Evolutionary conservation across 768 basidiomycete species (phyloP), one percentile per base, ranked within the genome.

Genomic region (Pleurotus cornucopiae): DNA sequence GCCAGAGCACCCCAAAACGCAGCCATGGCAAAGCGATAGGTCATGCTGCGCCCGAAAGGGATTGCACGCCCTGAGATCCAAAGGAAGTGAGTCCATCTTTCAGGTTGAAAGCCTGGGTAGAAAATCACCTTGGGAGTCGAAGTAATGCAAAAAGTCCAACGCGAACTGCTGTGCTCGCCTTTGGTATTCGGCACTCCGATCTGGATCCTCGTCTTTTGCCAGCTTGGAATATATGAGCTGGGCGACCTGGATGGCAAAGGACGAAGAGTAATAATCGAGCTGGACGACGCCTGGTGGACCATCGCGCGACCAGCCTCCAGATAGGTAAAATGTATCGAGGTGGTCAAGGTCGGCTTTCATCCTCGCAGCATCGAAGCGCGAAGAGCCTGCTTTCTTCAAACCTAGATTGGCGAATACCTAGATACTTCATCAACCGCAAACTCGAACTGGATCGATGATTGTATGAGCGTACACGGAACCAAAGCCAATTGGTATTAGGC

Each of bases 401-500:
- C 87, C 88, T 5, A 89, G 78, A 64, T 90, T 91, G 14, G 88
- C 83, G 62, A 89, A 89, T 0, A 88, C 84, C 84, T 87, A 49
- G 46, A 13, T 26, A 38, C 30, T 58, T 4, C 6, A 55, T 49
- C 30, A 52, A 23, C 23, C 55, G 25, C 54, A 56, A 26, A 13
- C n/a, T 41, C 23, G 34, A 37, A 26, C 12, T 4, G 46, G 47
- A 43, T 34, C 46, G 38, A 51, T 41, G 23, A 54, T 34, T 44
- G 47, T 49, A 14, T 9, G 43, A 46, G 13, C 9, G 34, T 56
- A 84, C 87, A 56, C 88, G 76, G 70, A 90, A 90, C 88, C 88
- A 90, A 5, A 91, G 74, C 87, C 88, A 89, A 63, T 90, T 90
- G 5, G 88, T 89, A 64, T 89, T 86, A 21, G 88, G 87, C 87